A percentile compares a stretch with the other conserved stretches of the same genome.
Evolutionary conservation across 306 rosid genomes (phyloP).

Genomic region (Arachis hypogaea): DNA sequence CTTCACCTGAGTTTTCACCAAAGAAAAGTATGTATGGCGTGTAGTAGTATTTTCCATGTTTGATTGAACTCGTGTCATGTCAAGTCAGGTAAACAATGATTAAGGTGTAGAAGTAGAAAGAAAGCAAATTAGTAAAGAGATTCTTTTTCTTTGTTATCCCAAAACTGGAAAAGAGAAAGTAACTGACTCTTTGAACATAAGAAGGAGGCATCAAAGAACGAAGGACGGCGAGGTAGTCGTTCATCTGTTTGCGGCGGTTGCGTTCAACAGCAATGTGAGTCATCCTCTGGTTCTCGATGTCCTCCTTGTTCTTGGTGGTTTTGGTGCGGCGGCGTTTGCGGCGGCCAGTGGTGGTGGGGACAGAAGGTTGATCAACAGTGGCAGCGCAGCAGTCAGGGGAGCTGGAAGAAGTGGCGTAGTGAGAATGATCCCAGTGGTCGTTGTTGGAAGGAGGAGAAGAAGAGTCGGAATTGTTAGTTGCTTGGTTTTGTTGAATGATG

Average conservation of each 20-base stretch:
- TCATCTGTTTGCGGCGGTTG: conserved; percentile 90
- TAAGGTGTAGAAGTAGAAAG: neutral
- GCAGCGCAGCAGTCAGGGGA: conserved; percentile 39
- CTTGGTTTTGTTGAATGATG: conserved; percentile 36
- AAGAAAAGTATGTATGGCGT: too few species aligned
- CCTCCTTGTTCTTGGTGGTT: conserved; percentile 71
- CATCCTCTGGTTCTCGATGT: conserved; percentile 89
- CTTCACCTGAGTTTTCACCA: too few species aligned
- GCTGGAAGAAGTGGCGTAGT: conserved; percentile 45
- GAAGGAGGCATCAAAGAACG: conserved; percentile 89
- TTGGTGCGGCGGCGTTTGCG: conserved; percentile 73
- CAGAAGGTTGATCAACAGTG: conserved; percentile 24
- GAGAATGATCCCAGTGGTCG: conserved; percentile 41
- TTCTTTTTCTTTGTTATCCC: too few species aligned
- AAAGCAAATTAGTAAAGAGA: neutral
- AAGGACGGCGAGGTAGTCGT: conserved; percentile 76
- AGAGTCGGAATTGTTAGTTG: conserved; percentile 43
- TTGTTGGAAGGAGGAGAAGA: conserved; percentile 30
- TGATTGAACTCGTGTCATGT: conserved; percentile 15
- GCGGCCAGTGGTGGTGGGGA: conserved; percentile 39
- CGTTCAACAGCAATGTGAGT: conserved; percentile 95
- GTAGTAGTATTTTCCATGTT: too few species aligned
- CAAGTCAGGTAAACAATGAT: neutral
- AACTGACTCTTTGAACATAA: conserved; percentile 82
- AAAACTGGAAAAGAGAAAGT: too few species aligned